These are phyloP conservation scores for Saccharomyces hybrid DNA, from an alignment of 1,139 yeast species.

Conservation along the genomic window DNA sequence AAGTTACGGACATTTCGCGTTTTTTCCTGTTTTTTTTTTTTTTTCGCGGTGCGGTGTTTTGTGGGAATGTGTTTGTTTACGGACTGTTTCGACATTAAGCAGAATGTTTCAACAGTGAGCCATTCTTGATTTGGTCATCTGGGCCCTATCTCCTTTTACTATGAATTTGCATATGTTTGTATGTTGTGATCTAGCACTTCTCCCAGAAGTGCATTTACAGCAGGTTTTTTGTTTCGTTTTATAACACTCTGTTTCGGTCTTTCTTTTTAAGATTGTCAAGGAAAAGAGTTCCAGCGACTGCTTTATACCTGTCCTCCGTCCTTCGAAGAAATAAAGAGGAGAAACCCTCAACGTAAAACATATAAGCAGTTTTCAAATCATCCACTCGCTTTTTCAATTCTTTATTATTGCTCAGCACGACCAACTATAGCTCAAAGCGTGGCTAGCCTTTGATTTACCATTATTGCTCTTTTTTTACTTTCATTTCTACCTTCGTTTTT, in stretches of 20 bases:
- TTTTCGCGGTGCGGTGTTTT: background rate
- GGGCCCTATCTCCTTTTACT: background rate
- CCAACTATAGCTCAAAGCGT: background rate
- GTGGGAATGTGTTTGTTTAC: background rate
- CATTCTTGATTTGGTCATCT: conserved; percentile 1
- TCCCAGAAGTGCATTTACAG: background rate
- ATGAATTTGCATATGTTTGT: background rate
- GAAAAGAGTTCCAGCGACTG: background rate
- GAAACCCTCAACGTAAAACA: background rate
- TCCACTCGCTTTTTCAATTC: background rate
- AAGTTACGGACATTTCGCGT: conserved; percentile 7
- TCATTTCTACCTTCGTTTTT: background rate
- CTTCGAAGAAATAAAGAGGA: background rate
- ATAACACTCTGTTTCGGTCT: background rate
- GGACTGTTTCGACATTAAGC: background rate
- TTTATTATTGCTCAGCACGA: background rate
- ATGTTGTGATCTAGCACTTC: background rate
- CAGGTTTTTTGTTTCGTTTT: background rate
- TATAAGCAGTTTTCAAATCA: background rate
- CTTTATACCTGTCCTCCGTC: background rate
- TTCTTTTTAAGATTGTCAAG: background rate
- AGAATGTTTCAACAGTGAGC: background rate
- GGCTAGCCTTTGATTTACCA: background rate
- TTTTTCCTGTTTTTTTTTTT: background rate
- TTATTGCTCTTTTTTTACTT: background rate